Evolutionary conservation across 441 rosid species (phyloP), one percentile per base, ranked within the genome.

Genomic region (Populus hybrid): DNA sequence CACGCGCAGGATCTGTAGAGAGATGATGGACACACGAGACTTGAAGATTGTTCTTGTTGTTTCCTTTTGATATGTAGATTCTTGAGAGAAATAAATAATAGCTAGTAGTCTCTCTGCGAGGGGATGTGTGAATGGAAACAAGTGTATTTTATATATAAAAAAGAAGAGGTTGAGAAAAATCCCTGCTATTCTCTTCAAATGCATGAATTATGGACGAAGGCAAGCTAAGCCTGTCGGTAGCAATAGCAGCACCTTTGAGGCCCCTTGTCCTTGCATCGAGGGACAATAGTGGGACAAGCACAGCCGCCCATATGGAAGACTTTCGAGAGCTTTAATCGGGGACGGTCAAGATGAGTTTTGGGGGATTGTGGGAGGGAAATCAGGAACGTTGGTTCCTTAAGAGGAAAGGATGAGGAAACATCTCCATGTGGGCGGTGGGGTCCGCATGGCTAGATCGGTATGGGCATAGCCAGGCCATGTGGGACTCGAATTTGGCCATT

Each of bases 221-320:
- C 82, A 87, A 81, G 88, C 83, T 79, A 79, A 79, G 90, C 71
- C 61, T 91, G 97, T 94, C 95, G 94, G 92, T 81, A 71, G 90
- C 88, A 85, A 35, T 69, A 74, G 90, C 88, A 74, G 88, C 95
- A 92, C 79, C 81, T 71, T 77, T 80, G 83, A 86, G 88, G 93
- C 91, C 86, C 84, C 76, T 77, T 90, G 93, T 82, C 81, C 74
- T 73, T 63, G 74, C 77, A 74, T 45, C 2, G 75, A 91, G 93
- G 88, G 91, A 89, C 98, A 92, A 82, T 69, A 61, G 78, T 77
- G 86, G 90, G 94, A 88, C 96, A 93, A 73, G 82, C 83, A 63
- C 83, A 76, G 90, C 88, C 86, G 83, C 89, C 88, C 89, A 84
- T 85, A 79, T 77, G 89, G 88, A 85, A 73, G 72, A 76, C 42